A percentile compares a stretch with the other conserved stretches of the same genome.
These are phyloP conservation scores for Plasmodium fragile DNA, from an alignment of 169 alveolate genomes.

Conservation along the genomic window DNA sequence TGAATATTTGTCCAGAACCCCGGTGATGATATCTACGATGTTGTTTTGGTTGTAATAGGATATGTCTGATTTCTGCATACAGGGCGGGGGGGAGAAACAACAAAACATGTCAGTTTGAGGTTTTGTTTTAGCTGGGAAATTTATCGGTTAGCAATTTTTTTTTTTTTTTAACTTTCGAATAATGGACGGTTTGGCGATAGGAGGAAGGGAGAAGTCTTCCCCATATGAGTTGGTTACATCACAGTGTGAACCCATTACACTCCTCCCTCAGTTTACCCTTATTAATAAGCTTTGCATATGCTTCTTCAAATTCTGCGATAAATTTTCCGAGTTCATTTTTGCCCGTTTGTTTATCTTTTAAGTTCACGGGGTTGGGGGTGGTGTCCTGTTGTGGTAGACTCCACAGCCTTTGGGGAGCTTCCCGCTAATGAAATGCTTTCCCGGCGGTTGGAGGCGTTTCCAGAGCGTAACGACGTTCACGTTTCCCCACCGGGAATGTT, in stretches of 20 bases:
- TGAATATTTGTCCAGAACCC: constrained; percentile 67
- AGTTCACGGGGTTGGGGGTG: neutral
- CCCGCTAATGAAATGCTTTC: neutral
- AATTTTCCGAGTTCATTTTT: constrained; percentile 63
- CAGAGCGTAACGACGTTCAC: neutral
- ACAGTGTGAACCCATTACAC: neutral
- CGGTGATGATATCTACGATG: constrained; percentile 68
- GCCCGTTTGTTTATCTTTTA: neutral
- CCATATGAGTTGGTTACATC: neutral
- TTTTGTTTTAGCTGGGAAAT: neutral
- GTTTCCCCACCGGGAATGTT: neutral
- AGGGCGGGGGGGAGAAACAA: neutral
- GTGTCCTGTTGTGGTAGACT: neutral
- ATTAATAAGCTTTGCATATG: constrained; percentile 76
- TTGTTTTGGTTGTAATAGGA: constrained; percentile 67
- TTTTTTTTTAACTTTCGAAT: neutral
- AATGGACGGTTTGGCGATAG: neutral
- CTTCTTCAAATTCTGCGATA: constrained; percentile 70
- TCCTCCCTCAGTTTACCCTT: constrained; percentile 13
- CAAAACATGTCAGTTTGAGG: neutral
- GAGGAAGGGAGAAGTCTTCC: neutral
- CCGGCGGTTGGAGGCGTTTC: neutral
- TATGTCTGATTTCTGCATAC: constrained; percentile 48
- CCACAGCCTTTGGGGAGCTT: neutral
- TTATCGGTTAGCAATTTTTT: neutral